Percentiles rank a stretch among this genome's conserved stretches.
These are phyloP conservation scores for Candida tallmaniae DNA, from an alignment of 805 yeast species.

Conservation along the genomic window DNA sequence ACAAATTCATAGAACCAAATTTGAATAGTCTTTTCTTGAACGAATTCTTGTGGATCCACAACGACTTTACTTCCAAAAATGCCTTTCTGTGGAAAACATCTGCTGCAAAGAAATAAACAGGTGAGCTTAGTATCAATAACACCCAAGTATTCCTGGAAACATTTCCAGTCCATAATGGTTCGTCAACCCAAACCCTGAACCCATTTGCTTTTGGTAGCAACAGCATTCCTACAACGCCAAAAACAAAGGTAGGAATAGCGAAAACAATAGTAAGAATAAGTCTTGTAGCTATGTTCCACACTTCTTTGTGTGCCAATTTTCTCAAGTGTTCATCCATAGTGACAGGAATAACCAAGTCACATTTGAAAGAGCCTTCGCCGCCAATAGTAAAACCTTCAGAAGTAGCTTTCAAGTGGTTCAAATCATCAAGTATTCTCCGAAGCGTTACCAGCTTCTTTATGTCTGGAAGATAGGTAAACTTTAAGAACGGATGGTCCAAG, in stretches of 20 bases:
- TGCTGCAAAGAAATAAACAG: constrained; percentile 71
- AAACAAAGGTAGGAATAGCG: constrained; percentile 64
- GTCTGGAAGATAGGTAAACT: constrained; percentile 61
- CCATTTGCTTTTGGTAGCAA: constrained; percentile 39
- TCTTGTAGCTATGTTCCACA: constrained; percentile 41
- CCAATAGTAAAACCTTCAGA: constrained; percentile 17
- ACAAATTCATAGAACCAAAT: constrained; percentile 75
- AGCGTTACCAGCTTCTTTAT: constrained; percentile 44
- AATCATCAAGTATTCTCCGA: constrained; percentile 48
- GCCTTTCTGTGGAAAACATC: constrained; percentile 71
- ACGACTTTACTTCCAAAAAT: constrained; percentile 47
- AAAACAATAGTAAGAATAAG: constrained; percentile 46
- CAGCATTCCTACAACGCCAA: constrained; percentile 70
- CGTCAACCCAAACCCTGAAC: constrained; percentile 52
- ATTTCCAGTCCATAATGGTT: constrained; percentile 60
- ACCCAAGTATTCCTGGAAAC: constrained; percentile 64
- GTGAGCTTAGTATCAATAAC: constrained; percentile 60
- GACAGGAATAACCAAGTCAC: constrained; percentile 49
- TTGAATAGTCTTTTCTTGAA: constrained; percentile 54
- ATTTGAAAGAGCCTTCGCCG: constrained; percentile 36
- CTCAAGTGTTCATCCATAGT: constrained; percentile 63
- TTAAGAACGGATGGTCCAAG: constrained; percentile 51
- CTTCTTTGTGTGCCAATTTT: constrained; percentile 45
- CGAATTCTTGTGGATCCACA: constrained; percentile 55
- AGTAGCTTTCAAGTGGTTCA: constrained; percentile 39